These are phyloP conservation scores for Apiotrichum brassicae DNA, from an alignment of 1,284 basidiomycete species.

Conservation along the genomic window DNA sequence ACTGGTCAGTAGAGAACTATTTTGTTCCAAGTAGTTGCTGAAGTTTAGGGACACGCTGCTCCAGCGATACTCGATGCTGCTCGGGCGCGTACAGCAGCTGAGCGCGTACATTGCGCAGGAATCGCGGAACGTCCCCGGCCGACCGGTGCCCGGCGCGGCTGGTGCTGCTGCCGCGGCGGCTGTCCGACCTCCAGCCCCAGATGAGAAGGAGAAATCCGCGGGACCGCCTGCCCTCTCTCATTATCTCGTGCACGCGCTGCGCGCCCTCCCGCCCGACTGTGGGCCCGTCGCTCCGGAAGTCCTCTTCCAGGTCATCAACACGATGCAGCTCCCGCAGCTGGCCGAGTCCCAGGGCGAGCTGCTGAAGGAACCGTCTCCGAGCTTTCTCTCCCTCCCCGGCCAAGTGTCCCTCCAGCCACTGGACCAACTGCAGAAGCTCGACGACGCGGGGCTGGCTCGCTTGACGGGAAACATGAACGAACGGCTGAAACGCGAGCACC, in stretches of 20 bases:
- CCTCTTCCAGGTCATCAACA: conserved; percentile 35
- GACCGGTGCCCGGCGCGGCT: background rate
- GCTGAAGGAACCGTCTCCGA: background rate
- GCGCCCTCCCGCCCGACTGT: conserved; percentile 24
- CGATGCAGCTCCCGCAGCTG: conserved; percentile 17
- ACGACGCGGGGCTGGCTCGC: conserved; percentile 17
- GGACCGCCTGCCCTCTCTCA: conserved; percentile 12
- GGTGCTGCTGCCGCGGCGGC: background rate
- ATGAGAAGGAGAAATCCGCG: background rate
- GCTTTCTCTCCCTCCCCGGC: background rate
- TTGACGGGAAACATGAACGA: conserved; percentile 13
- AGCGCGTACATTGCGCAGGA: conserved; percentile 25
- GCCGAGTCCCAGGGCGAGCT: conserved; percentile 9
- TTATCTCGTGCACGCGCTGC: conserved; percentile 36
- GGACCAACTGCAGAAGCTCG: conserved; percentile 18
- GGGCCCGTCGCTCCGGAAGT: conserved; percentile 27
- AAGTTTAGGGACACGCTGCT: conserved; percentile 34
- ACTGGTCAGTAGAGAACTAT: conserved; percentile 37
- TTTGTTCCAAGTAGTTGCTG: no score
- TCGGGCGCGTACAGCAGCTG: conserved; percentile 33
- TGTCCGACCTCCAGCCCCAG: background rate
- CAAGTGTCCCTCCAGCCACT: background rate
- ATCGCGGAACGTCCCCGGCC: background rate
- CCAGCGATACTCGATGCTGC: conserved; percentile 36
- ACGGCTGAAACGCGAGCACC: conserved; percentile 18